Conservation (phyloP, 192 early-diverging fungal genomes). For the Bifiguratus adelaidae region DNA sequence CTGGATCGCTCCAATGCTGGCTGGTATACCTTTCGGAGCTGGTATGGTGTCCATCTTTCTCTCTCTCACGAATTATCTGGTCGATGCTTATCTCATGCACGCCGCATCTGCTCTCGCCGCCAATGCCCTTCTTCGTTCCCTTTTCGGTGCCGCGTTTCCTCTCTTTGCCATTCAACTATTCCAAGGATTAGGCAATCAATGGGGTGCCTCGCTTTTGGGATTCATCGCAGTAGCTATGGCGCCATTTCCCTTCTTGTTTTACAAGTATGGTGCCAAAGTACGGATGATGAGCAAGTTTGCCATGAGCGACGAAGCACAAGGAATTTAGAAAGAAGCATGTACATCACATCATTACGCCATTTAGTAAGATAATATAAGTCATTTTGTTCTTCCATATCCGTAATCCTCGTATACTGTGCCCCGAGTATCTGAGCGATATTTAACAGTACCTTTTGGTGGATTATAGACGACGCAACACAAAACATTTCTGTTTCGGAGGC, state of each 20-base stretch:
- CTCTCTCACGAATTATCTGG: conserved; percentile 15
- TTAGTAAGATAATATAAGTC: too few relatives aligned
- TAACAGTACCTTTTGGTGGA: too few relatives aligned
- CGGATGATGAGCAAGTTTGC: conserved; percentile 11
- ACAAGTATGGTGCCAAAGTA: conserved; percentile 7
- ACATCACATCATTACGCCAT: too few relatives aligned
- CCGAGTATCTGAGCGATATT: too few relatives aligned
- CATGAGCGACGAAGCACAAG: too few relatives aligned
- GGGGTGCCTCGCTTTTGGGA: conserved; percentile 13
- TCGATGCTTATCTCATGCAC: conserved; percentile 14
- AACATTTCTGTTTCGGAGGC: too few relatives aligned
- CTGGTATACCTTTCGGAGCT: conserved; percentile 14
- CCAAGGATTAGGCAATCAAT: conserved; percentile 11
- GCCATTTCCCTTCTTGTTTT: conserved; percentile 15
- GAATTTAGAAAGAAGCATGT: too few relatives aligned
- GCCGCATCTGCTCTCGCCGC: conserved; percentile 14
- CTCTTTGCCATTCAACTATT: conserved; percentile 15
- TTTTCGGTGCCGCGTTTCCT: conserved; percentile 13
- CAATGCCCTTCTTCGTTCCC: conserved; percentile 11
- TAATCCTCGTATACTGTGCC: too few relatives aligned
- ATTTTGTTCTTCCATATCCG: too few relatives aligned
- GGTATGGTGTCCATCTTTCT: conserved; percentile 18
- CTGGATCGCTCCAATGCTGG: conserved; percentile 9
- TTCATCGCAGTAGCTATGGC: conserved; percentile 17
- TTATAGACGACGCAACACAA: too few relatives aligned